A percentile compares a stretch with the other conserved stretches of the same genome.
Conservation (phyloP, 129 eudicot species). For the Arctium minus region DNA sequence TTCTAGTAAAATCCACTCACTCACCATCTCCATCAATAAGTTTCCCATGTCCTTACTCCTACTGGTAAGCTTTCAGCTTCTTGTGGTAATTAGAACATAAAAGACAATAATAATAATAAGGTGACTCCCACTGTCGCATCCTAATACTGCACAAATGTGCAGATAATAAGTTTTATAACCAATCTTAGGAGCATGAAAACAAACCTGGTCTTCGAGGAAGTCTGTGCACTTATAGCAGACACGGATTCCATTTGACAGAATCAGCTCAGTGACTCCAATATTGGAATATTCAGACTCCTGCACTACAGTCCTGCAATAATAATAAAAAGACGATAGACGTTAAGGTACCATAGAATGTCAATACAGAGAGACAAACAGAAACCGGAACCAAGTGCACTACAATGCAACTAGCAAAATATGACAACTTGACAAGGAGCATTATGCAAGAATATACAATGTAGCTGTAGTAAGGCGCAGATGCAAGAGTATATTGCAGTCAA, state of each 20-base stretch:
- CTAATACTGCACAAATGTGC: background rate
- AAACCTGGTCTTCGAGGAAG: slow-evolving; percentile 93
- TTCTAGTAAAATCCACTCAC: background rate
- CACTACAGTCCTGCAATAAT: slow-evolving; percentile 50
- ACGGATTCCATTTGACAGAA: slow-evolving; percentile 90
- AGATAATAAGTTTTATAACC: background rate
- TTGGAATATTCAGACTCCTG: slow-evolving; percentile 57
- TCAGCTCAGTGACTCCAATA: slow-evolving; percentile 76
- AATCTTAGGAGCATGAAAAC: slow-evolving; percentile 9
- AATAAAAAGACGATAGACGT: background rate
- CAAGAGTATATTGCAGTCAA: background rate
- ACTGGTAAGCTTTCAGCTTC: background rate
- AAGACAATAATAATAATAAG: background rate
- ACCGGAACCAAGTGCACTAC: slow-evolving; percentile 2
- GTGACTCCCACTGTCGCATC: background rate
- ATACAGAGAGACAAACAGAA: background rate
- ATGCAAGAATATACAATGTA: background rate
- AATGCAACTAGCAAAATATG: background rate
- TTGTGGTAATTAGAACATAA: background rate
- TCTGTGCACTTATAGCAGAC: slow-evolving; percentile 91
- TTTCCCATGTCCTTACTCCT: background rate
- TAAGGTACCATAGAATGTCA: slow-evolving; percentile 5
- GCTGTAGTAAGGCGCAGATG: background rate
- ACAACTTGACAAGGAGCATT: background rate
- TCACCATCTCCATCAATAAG: background rate